A percentile compares a stretch with the other conserved stretches of the same genome.
phyloP scores from a whole-genome alignment of 129 eudicot species.

The Ambrosia trifida region DNA sequence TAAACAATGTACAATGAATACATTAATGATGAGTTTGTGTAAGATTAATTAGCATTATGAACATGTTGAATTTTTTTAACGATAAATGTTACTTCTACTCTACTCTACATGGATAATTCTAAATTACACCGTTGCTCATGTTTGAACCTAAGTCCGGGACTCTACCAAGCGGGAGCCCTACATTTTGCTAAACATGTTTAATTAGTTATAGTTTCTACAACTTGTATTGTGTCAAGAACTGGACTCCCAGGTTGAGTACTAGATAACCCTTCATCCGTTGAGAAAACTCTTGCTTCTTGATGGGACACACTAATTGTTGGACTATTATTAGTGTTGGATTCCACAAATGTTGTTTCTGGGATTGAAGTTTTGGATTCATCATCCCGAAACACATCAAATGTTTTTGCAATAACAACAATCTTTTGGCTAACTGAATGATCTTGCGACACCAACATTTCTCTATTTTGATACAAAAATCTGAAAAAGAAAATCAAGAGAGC shows the following conservation, averaged over 20 bases:
- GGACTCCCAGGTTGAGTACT: constrained; percentile 12
- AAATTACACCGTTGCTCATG: too few species aligned
- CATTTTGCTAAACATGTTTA: background rate
- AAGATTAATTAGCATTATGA: too few species aligned
- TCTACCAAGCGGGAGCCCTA: too few species aligned
- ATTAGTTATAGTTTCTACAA: constrained; percentile 7
- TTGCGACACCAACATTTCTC: constrained; percentile 2
- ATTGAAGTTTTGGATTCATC: background rate
- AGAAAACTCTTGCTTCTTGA: constrained; percentile 8
- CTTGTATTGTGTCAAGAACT: constrained; percentile 14
- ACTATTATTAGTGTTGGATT: background rate
- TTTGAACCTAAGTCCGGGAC: too few species aligned
- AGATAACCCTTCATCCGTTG: constrained; percentile 2
- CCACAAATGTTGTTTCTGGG: constrained; percentile 1
- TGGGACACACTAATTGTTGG: background rate
- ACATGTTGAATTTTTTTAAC: background rate
- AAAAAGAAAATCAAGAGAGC: constrained; percentile 5
- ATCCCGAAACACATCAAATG: constrained; percentile 19
- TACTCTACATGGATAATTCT: too few species aligned
- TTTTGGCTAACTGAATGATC: constrained; percentile 7
- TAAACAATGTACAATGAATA: background rate
- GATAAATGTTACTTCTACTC: too few species aligned
- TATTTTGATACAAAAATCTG: constrained; percentile 10
- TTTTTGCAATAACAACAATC: background rate
- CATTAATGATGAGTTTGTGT: background rate